phyloP scores from a whole-genome alignment of 768 basidiomycete genomes.

The Amanita pseudoporphyria region DNA sequence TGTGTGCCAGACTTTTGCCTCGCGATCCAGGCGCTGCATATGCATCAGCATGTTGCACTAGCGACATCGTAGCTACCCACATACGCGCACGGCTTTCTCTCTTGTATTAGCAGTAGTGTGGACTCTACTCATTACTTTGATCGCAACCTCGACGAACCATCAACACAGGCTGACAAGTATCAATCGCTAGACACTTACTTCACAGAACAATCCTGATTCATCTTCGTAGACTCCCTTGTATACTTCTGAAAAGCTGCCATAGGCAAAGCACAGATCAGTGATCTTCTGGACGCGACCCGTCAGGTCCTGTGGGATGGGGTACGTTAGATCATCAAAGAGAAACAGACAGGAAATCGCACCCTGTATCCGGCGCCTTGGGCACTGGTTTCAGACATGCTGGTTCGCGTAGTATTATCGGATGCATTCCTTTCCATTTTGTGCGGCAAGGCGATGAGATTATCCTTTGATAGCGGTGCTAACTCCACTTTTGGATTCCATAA shows the following conservation, averaged over 20 bases:
- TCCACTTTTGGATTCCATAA: no score
- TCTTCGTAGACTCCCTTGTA: slow-evolving; percentile 52
- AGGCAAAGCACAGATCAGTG: slow-evolving; percentile 37
- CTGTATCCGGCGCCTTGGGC: slow-evolving; percentile 44
- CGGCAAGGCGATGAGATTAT: no score
- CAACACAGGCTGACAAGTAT: neutral
- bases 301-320: slow-evolving; percentile 39
- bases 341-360: slow-evolving; percentile 10
- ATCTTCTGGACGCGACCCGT: slow-evolving; percentile 43
- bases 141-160: slow-evolving; percentile 34
- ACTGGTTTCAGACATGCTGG: slow-evolving; percentile 42
- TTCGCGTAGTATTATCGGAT: no score
- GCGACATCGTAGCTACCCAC: slow-evolving; percentile 15
- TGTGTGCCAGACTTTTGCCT: slow-evolving; percentile 48
- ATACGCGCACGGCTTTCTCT: slow-evolving; percentile 38
- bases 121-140: slow-evolving; percentile 45
- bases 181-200: slow-evolving; percentile 16
- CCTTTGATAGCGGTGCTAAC: no score
- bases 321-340: slow-evolving; percentile 11
- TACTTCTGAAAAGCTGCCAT: slow-evolving; percentile 52
- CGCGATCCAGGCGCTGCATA: slow-evolving; percentile 43
- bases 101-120: slow-evolving; percentile 28
- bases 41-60: neutral
- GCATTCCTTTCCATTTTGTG: no score
- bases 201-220: slow-evolving; percentile 27